Evolutionary conservation across 2,329 filamentous ascomycete genomes (phyloP), one percentile per base, ranked within the genome.

Genomic region (Juglanconis juglandina): DNA sequence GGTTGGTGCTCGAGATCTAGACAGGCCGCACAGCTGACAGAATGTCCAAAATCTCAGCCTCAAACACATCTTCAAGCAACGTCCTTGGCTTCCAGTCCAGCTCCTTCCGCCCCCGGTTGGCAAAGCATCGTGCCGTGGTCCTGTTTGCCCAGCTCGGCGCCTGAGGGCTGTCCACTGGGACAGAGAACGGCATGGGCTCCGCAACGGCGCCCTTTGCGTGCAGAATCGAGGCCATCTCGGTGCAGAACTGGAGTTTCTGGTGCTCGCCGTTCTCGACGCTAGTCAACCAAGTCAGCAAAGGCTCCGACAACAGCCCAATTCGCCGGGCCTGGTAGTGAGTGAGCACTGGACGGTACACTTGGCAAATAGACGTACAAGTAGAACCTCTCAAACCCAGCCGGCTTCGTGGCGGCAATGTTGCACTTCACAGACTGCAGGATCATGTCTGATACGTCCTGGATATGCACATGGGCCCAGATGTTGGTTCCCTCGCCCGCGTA

Each of bases 241-340:
- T 51, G 44, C 39, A 48, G 44, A 44, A 44, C 11, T 24, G 11
- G 33, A 48, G 37, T n/a, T 59, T 48, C 14, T 59, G 46, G 51
- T 59, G 57, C 50, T 59, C 51, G 44, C 57, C 57, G 8, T 54
- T 49, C 34, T 50, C 57, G 13, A 35, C 51, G 24, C 51, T 54
- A 10, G 30, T 17, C 24, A 11, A 1, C 5, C 7, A 9, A 17
- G 32, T 55, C n/a, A 47, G 30, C 44, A 47, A 6, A 30, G 24
- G 24, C 24, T 24, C 24, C 24, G 24, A 24, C 24, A 24, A 24
- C 24, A 24, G 14, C 5, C 3, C 14, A 24, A 17, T 47, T 8
- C n/a, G 17, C 9, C 3, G n/a, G 17, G 44, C 17, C 14, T 17
- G 44, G n/a, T 6, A 17, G 17, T n/a, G 24, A 24, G 24, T 47